A percentile compares a stretch with the other conserved stretches of the same genome.
phyloP scores from a whole-genome alignment of 1,284 basidiomycete species.

The Trichosporon sp. region DNA sequence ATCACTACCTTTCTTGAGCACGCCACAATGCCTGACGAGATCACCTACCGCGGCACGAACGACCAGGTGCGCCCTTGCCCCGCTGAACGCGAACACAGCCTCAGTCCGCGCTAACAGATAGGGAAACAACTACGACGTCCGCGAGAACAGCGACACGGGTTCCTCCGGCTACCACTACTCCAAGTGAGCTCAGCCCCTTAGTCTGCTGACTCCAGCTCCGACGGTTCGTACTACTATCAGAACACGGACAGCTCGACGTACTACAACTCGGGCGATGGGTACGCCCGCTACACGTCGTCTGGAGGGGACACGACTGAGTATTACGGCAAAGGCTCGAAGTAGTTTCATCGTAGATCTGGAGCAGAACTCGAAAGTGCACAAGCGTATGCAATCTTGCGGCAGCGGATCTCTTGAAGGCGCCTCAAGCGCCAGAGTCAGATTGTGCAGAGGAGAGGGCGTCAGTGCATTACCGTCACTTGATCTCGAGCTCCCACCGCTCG shows the following conservation, averaged over 20 bases:
- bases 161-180: constrained; percentile 58
- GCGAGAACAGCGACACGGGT: constrained; percentile 49
- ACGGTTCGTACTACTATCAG: constrained; percentile 60
- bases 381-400: background rate
- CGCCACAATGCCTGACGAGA: constrained; percentile 18
- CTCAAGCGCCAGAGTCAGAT: no score
- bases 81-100: no score
- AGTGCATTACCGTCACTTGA: no score
- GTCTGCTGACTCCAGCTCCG: constrained; percentile 14
- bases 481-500: no score
- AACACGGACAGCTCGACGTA: constrained; percentile 62
- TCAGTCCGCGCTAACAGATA: constrained; percentile 26
- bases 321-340: constrained; percentile 13
- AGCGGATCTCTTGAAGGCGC: no score
- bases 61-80: constrained; percentile 47
- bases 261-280: constrained; percentile 55
- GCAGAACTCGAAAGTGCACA: no score
- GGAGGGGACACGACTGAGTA: constrained; percentile 46
- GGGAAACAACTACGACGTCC: constrained; percentile 59
- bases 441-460: no score
- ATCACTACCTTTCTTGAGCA: background rate
- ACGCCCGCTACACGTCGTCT: constrained; percentile 57
- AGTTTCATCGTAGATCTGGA: background rate
- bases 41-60: constrained; percentile 56
- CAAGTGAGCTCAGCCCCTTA: constrained; percentile 50